Evolutionary conservation across 331 rosid species (phyloP).

Genomic region (Cydonia oblonga): DNA sequence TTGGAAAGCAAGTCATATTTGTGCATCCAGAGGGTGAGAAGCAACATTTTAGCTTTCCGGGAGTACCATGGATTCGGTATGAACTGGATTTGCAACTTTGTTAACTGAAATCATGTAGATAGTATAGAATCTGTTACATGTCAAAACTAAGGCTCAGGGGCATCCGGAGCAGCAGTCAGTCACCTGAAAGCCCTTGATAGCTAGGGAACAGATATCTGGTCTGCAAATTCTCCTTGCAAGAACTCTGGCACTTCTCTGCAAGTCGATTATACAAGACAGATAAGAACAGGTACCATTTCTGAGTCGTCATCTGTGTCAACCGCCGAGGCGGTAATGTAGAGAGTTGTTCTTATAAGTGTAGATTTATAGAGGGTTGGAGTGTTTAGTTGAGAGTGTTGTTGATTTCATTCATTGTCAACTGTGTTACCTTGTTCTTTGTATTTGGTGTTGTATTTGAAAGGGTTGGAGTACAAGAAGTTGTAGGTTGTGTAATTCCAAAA

Average conservation of each 20-base stretch:
- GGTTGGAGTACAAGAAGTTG: too few species aligned
- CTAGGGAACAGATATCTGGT: conserved; percentile 12
- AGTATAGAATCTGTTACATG: conserved; percentile 22
- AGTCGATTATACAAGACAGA: conserved; percentile 8
- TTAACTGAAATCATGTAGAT: conserved; percentile 22
- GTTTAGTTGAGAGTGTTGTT: conserved; percentile 40
- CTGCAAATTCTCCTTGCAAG: conserved; percentile 17
- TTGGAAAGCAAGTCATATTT: neutral
- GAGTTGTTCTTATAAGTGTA: neutral
- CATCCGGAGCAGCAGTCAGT: conserved; percentile 11
- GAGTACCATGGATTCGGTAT: neutral
- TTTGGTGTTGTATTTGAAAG: conserved; percentile 6
- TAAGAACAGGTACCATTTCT: too few species aligned
- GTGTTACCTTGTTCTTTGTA: conserved; percentile 1
- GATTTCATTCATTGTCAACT: conserved; percentile 31
- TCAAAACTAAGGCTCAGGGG: conserved; percentile 12
- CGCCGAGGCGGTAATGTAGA: conserved; percentile 1
- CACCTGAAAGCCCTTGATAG: conserved; percentile 22
- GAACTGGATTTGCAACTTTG: conserved; percentile 20
- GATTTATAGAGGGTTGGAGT: conserved; percentile 43
- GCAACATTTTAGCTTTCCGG: conserved; percentile 7
- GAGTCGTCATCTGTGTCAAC: too few species aligned
- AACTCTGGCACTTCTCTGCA: conserved; percentile 17
- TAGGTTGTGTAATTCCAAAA: too few species aligned
- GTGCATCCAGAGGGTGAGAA: conserved; percentile 8